Evolutionary conservation across 2,329 filamentous ascomycete species (phyloP).

Genomic region (Botrytis squamosa): DNA sequence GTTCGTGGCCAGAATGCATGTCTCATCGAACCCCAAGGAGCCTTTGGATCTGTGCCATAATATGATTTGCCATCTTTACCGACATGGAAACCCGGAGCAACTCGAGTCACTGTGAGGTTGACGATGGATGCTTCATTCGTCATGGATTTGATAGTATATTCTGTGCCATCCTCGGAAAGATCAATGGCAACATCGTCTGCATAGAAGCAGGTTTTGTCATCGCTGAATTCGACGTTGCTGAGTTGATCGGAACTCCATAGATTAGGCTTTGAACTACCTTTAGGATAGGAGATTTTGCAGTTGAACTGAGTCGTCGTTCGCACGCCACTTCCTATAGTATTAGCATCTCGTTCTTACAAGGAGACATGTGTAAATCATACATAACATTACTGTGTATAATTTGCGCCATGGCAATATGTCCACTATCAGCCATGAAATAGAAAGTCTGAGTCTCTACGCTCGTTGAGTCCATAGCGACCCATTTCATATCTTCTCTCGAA

Average conservation of each 20-base stretch:
- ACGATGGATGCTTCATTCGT: constrained; percentile 78
- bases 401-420: constrained; percentile 76
- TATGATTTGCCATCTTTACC: constrained; percentile 81
- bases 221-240: constrained; percentile 76
- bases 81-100: constrained; percentile 76
- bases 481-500: constrained; percentile 75
- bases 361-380: constrained; percentile 52
- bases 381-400: constrained; percentile 97
- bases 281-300: constrained; percentile 82
- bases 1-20: constrained; percentile 95
- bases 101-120: constrained; percentile 77
- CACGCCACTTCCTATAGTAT: constrained; percentile 63
- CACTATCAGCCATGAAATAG: constrained; percentile 80
- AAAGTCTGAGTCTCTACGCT: constrained; percentile 94
- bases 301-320: constrained; percentile 92
- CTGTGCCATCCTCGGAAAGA: constrained; percentile 77
- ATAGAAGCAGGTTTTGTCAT: constrained; percentile 79
- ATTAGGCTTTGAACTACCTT: constrained; percentile 63
- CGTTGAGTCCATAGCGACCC: constrained; percentile 78
- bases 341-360: constrained; percentile 30
- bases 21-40: constrained; percentile 90
- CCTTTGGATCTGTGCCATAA: constrained; percentile 79
- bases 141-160: constrained; percentile 87
- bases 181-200: constrained; percentile 83
- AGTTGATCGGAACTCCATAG: constrained; percentile 84